Evolutionary conservation across 768 basidiomycete species (phyloP).

Genomic region (Leccinum pellstonianum): DNA sequence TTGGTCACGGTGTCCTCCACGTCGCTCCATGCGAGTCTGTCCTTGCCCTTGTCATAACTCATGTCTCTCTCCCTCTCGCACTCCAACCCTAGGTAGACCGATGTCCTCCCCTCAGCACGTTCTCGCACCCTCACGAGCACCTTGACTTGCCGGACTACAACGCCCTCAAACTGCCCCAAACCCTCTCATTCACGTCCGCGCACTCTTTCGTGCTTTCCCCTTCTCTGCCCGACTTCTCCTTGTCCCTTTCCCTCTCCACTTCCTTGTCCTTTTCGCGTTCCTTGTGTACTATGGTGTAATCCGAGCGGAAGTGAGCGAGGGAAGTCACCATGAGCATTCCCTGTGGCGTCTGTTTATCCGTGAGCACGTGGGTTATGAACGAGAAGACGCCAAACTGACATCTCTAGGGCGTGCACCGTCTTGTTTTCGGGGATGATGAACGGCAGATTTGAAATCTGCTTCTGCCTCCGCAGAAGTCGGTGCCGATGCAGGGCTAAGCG

Average conservation of each 20-base stretch:
- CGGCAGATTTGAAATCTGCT: conserved; percentile 57
- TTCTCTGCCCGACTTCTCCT: conserved; percentile 37
- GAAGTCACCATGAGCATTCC: conserved; percentile 81
- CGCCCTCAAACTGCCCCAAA: conserved; percentile 33
- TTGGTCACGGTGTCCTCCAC: conserved; percentile 26
- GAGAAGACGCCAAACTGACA: conserved; percentile 31
- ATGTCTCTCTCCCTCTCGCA: conserved; percentile 29
- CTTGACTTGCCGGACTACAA: conserved; percentile 35
- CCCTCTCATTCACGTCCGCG: conserved; percentile 35
- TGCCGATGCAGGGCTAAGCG: conserved; percentile 45
- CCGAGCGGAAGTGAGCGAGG: conserved; percentile 83
- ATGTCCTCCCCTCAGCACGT: conserved; percentile 27
- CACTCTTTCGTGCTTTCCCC: conserved; percentile 34
- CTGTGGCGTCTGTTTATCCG: conserved; percentile 47
- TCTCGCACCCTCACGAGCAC: conserved; percentile 28
- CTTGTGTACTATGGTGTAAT: conserved; percentile 69
- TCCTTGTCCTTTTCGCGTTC: conserved; percentile 38
- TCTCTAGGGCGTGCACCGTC: conserved; percentile 75
- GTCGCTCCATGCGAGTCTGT: conserved; percentile 31
- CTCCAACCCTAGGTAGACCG: conserved; percentile 16
- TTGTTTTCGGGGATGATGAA: conserved; percentile 56
- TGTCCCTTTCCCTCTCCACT: conserved; percentile 35
- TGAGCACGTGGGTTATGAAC: conserved; percentile 7
- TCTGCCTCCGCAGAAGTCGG: conserved; percentile 45
- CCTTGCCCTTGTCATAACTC: conserved; percentile 30